Conservation (phyloP, 495 filamentous ascomycete species). For the Penicillium desertorum region DNA sequence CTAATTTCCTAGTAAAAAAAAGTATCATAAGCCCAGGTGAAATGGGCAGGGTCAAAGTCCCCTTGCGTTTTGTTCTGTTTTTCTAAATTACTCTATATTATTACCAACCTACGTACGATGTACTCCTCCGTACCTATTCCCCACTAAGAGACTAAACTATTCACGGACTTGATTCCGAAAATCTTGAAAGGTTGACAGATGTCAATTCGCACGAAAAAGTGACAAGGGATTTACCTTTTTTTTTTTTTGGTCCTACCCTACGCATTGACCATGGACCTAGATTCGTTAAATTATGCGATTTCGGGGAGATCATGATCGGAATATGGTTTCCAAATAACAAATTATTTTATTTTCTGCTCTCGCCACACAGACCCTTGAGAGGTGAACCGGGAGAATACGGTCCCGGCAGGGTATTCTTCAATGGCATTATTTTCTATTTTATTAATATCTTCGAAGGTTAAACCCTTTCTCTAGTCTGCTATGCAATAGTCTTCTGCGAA, state of each 20-base stretch:
- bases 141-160: background rate
- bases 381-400: constrained; percentile 16
- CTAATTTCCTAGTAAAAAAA: background rate
- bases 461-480: background rate
- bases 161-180: background rate
- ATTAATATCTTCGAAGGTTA: background rate
- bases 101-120: background rate
- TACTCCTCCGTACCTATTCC: background rate
- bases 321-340: constrained; percentile 1
- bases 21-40: background rate
- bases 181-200: constrained; percentile 8
- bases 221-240: background rate
- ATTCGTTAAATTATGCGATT: background rate
- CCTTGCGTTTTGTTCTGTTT: background rate
- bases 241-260: background rate
- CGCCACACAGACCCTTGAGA: constrained; percentile 18
- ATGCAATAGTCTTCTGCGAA: background rate
- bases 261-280: constrained; percentile 11
- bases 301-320: constrained; percentile 3
- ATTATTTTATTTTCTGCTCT: constrained; percentile 6
- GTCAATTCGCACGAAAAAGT: constrained; percentile 1
- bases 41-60: background rate
- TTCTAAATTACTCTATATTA: background rate
- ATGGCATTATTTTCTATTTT: background rate
- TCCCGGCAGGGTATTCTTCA: background rate